Evolutionary conservation across 75 land plant genomes (phyloP), one percentile per base, ranked within the genome.

Genomic region (Cryptomeria japonica): DNA sequence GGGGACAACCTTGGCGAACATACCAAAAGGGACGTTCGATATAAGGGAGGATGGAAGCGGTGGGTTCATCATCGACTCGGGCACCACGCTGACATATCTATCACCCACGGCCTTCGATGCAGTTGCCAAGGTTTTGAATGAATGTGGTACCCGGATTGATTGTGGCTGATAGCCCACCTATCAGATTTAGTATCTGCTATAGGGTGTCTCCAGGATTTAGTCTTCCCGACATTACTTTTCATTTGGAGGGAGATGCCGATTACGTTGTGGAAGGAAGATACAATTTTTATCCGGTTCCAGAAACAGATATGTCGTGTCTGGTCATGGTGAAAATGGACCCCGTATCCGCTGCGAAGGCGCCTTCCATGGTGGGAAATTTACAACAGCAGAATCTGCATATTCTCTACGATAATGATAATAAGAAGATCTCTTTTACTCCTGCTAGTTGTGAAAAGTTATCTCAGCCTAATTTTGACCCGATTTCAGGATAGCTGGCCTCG

Each of bases 61-160:
- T 1, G 82, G 87, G 2, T 16, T 84, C 37, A 84, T 84, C 61
- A 51, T 86, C 22, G 87, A 72, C 87, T 68, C 87, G 18, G 84
- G 51, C 12, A 34, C 85, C 32, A 36, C 85, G 2, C 37, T 84
- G 12, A 84, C 85, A 36, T 55, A 51, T 31, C 22, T 84, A 0
- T 36, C 28, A 55, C 61, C 53, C 19, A 12, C 11, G 76, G 76
- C 76, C 36, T 72, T 72, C 76, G 3, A 22, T 31, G 36, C 4
- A 37, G 49, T 83, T 1, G 22, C 18, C 2, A 1, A 44, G 5
- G 85, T 9, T 3, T 31, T 83, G 55, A 1, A 47, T 83, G 55
- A 1, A 46, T 22, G 42, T 46, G 1, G n/a, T 10, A 46, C 42
- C 47, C 22, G 39, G 39, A 18, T 39, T 6, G 8, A 10, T 31